These are phyloP conservation scores for Whalleya microplaca DNA, from an alignment of 2,329 filamentous ascomycete species.

Conservation along the genomic window DNA sequence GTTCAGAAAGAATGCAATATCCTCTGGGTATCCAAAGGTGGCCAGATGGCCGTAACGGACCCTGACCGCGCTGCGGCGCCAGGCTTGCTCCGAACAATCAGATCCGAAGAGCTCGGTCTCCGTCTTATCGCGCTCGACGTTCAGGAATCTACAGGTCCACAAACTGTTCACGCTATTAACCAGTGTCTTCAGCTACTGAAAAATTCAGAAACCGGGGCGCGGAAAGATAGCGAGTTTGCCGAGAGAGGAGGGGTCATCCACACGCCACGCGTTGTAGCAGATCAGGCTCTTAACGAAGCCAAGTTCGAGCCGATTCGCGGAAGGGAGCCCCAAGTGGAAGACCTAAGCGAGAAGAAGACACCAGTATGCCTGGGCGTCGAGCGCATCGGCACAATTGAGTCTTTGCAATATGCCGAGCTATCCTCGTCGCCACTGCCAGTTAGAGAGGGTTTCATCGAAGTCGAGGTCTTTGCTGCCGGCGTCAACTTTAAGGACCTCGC, in stretches of 20 bases:
- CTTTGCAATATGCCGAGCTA: constrained; percentile 2
- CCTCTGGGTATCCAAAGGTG: not conserved
- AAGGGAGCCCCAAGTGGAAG: not conserved
- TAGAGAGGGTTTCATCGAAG: not conserved
- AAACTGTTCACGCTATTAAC: not conserved
- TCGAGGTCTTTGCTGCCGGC: not conserved
- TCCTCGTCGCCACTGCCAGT: not conserved
- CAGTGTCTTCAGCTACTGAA: not conserved
- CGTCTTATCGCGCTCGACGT: not conserved
- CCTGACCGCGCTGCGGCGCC: not conserved
- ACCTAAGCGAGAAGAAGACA: constrained; percentile 1
- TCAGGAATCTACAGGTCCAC: not conserved
- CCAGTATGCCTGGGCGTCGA: not conserved
- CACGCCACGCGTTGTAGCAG: constrained; percentile 1
- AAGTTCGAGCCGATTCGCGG: not conserved
- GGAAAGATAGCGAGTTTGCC: constrained; percentile 7
- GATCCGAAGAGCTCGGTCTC: not conserved
- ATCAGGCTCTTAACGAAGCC: constrained; percentile 1
- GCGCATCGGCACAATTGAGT: constrained; percentile 1
- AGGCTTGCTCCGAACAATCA: not conserved
- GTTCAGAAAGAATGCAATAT: not conserved
- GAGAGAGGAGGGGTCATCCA: constrained; percentile 2
- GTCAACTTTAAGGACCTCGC: constrained; percentile 2
- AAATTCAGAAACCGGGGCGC: not conserved
- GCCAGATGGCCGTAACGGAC: not conserved